Conservation (phyloP, 2,329 filamentous ascomycete genomes). For the Verticillium longisporum region DNA sequence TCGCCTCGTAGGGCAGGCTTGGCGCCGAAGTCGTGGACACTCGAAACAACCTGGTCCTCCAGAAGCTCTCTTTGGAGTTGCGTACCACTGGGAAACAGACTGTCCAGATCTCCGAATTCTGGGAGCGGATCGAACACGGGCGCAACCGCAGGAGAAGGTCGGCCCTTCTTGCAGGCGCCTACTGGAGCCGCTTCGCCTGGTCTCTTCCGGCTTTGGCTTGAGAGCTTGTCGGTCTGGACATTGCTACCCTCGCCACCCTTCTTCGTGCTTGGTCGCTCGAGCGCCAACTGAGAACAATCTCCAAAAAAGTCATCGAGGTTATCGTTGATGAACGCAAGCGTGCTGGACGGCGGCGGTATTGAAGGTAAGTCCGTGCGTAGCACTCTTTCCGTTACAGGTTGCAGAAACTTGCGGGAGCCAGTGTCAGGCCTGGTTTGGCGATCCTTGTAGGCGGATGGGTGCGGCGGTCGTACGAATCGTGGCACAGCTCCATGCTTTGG, state of each 20-base stretch:
- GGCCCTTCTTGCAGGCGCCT: not conserved
- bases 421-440: not conserved
- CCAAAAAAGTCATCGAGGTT: slow-evolving; percentile 49
- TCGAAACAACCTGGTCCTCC: not conserved
- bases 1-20: no score
- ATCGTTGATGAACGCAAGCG: slow-evolving; percentile 43
- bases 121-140: not conserved
- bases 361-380: not conserved
- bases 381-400: not conserved
- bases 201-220: not conserved
- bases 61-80: not conserved
- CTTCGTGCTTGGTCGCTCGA: slow-evolving; percentile 40
- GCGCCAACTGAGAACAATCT: slow-evolving; percentile 46
- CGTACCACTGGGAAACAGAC: not conserved
- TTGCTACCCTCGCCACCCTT: not conserved
- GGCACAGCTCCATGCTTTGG: not conserved
- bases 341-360: slow-evolving; percentile 31
- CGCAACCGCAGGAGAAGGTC: slow-evolving; percentile 1
- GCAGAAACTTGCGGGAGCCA: not conserved
- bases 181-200: not conserved
- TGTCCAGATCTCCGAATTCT: not conserved
- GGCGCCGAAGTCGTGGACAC: no score
- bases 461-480: not conserved
- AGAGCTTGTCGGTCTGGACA: not conserved
- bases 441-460: not conserved